phyloP scores from a whole-genome alignment of 371 early-diverging fungal species.

The Cokeromyces recurvatus region DNA sequence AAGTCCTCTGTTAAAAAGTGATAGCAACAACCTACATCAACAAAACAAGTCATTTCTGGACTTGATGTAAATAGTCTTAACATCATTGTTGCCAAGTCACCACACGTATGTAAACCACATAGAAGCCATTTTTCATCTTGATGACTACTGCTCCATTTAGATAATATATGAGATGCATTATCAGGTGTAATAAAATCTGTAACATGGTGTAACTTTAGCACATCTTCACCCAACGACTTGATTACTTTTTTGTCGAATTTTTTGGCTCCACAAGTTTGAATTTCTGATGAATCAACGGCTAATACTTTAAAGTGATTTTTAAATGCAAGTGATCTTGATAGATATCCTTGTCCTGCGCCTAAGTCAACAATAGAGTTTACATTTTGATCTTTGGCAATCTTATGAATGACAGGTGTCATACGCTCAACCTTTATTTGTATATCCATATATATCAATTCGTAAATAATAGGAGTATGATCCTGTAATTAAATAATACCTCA shows the following conservation, averaged over 20 bases:
- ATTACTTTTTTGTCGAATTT: conserved; percentile 52
- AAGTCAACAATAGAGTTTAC: conserved; percentile 56
- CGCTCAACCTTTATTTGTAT: conserved; percentile 55
- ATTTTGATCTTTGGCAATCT: conserved; percentile 37
- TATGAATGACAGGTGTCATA: conserved; percentile 54
- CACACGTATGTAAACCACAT: conserved; percentile 85
- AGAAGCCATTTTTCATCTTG: conserved; percentile 55
- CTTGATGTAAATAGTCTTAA: conserved; percentile 64
- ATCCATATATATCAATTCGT: too few relatives aligned
- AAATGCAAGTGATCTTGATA: conserved; percentile 71
- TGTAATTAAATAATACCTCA: conserved; percentile 37
- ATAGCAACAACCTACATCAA: conserved; percentile 86
- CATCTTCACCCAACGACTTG: conserved; percentile 15
- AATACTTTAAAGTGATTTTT: conserved; percentile 66
- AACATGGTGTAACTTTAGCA: conserved; percentile 44
- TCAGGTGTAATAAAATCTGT: conserved; percentile 53
- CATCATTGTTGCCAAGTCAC: conserved; percentile 71
- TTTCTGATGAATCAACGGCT: conserved; percentile 73
- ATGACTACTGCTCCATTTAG: conserved; percentile 24
- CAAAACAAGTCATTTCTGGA: conserved; percentile 60
- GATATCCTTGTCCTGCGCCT: conserved; percentile 76
- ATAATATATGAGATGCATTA: conserved; percentile 42
- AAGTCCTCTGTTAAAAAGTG: conserved; percentile 51
- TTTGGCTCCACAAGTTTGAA: conserved; percentile 81
- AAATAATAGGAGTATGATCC: too few relatives aligned